Evolutionary conservation across 352 stramenopile genomes (phyloP), one percentile per base, ranked within the genome.

Genomic region (Phytophthora lateralis): DNA sequence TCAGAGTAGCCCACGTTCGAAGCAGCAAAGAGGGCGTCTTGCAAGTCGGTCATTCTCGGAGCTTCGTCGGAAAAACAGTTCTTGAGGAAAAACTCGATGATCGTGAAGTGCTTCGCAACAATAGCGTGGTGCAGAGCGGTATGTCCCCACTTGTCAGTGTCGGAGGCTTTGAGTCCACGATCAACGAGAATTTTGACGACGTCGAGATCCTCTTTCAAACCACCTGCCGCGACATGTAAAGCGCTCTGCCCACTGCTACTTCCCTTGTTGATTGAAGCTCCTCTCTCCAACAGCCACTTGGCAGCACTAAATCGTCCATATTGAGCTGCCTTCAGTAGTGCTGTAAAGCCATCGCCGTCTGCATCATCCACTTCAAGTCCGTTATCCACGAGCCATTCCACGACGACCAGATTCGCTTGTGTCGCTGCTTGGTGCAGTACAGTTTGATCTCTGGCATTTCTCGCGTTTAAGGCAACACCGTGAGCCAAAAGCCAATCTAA

Each of bases 111-210:
- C 14, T 37, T 2, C 7, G 30, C 34, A 26, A 46, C 21, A 45
- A 4, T 37, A 35, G 59, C 50, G 17, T 37, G 51, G 14, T 67
- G 59, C 14, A 67, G 29, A 17, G 51, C 47, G 4, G 47, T 55
- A 30, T 55, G 21, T 12, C 32, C 47, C 30, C 20, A 55, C 7
- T 18, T 35, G n/a, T 55, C 47, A 9, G 2, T 39, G 10, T 34
- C 32, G 4, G 34, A 55, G 6, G 29, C 10, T 21, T 44, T 9
- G 27, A 55, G 47, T 8, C 47, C 32, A 24, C 34, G 8, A 5
- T 9, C 4, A 43, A 43, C 14, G 32, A 55, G 26, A 45, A 44
- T 18, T 6, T 45, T 39, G 20, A 45, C 21, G 6, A 45, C 9
- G 1, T 24, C 11, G 6, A 44, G 6, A 32, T 55, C 20, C 6